Evolutionary conservation across 1,284 basidiomycete genomes (phyloP).

Genomic region (Trametes versicolor): DNA sequence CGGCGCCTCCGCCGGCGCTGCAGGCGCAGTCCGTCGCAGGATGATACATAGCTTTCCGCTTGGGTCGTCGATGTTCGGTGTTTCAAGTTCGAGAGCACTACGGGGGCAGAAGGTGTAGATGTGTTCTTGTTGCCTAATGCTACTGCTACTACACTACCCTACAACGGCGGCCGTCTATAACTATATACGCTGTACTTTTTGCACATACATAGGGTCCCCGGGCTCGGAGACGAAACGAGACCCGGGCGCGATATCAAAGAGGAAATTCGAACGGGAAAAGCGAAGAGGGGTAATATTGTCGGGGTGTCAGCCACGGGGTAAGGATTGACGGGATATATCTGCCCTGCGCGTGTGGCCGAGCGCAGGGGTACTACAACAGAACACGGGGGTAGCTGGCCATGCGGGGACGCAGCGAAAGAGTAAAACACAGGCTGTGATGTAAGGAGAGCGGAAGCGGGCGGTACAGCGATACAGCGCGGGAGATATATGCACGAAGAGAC

Average conservation of each 20-base stretch:
- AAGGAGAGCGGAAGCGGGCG: slow-evolving; percentile 12
- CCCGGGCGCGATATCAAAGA: neutral
- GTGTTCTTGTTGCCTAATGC: slow-evolving; percentile 8
- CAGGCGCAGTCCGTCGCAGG: slow-evolving; percentile 46
- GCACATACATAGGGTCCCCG: slow-evolving; percentile 9
- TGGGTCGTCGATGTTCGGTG: neutral
- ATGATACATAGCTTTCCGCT: neutral
- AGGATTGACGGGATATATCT: slow-evolving; percentile 7
- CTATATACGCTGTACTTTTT: slow-evolving; percentile 35
- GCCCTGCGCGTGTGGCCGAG: neutral
- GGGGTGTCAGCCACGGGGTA: slow-evolving; percentile 4
- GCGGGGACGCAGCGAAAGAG: slow-evolving; percentile 8
- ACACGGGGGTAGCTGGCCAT: neutral
- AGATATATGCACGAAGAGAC: slow-evolving; percentile 11
- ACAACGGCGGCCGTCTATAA: slow-evolving; percentile 30
- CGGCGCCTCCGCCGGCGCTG: slow-evolving; percentile 34
- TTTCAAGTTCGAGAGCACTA: neutral
- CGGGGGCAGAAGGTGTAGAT: neutral
- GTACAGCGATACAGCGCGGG: slow-evolving; percentile 15
- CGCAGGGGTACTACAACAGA: neutral
- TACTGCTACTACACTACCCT: slow-evolving; percentile 26
- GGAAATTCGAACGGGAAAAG: neutral
- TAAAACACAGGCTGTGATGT: neutral
- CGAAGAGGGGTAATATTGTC: neutral
- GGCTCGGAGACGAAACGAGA: neutral